These are phyloP conservation scores for Rhododendron griersonianum DNA, from an alignment of 148 eudicot genomes.

Conservation along the genomic window DNA sequence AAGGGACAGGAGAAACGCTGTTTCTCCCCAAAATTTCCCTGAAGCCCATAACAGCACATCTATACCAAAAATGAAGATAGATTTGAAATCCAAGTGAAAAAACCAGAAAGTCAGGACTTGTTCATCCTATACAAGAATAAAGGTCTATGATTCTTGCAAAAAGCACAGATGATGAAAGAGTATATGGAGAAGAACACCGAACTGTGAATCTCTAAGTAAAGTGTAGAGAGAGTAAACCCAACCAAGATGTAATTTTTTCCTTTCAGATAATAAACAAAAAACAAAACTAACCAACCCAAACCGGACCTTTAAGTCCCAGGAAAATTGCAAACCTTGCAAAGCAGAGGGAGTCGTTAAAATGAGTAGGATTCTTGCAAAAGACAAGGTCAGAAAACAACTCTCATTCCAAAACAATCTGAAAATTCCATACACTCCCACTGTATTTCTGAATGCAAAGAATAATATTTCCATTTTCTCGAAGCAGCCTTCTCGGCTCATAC, in stretches of 20 bases:
- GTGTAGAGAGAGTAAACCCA: background rate
- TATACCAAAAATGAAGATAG: background rate
- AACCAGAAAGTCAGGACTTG: background rate
- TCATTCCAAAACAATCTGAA: background rate
- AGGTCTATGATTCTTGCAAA: background rate
- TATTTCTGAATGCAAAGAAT: conserved; percentile 11
- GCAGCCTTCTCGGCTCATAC: conserved; percentile 16
- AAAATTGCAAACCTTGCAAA: background rate
- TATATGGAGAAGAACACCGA: background rate
- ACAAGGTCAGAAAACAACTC: background rate
- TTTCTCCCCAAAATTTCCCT: background rate
- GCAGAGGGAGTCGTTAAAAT: background rate
- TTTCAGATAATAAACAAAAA: background rate
- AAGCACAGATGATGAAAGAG: background rate
- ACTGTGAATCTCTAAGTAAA: background rate
- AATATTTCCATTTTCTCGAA: conserved; percentile 11
- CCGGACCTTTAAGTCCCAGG: background rate
- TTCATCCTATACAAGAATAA: background rate
- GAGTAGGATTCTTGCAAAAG: background rate
- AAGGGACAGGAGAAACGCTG: background rate
- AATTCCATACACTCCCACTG: background rate
- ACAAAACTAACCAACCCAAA: background rate
- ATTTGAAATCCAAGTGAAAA: background rate
- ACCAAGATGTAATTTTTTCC: background rate
- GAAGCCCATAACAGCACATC: background rate